Percentiles rank a stretch among this genome's conserved stretches.
Conservation (phyloP, 164 flowering plant genomes). For the Aristolochia contorta region DNA sequence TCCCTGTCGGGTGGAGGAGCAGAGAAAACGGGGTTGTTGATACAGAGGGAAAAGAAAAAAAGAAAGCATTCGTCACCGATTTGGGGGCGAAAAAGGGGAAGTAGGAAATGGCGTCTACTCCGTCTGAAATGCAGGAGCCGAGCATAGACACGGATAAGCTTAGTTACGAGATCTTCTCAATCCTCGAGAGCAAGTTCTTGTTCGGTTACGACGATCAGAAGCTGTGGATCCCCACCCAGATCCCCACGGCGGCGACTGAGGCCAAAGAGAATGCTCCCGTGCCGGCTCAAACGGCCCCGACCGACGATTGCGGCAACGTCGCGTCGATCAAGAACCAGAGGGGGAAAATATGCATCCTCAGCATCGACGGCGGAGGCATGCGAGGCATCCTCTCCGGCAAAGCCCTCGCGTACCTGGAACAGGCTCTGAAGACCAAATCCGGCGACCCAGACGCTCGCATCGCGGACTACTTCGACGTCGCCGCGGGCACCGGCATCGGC, state of each 20-base stretch:
- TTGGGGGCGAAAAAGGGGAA: background rate
- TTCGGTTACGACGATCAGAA: conserved; percentile 73
- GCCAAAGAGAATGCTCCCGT: background rate
- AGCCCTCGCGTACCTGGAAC: conserved; percentile 69
- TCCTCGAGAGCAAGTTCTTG: conserved; percentile 75
- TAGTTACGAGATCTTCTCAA: conserved; percentile 80
- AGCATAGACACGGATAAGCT: conserved; percentile 76
- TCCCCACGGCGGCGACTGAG: conserved; percentile 12
- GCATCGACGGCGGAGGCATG: conserved; percentile 89
- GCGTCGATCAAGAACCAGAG: conserved; percentile 63
- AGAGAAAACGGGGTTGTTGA: background rate
- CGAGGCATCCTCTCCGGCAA: conserved; percentile 69
- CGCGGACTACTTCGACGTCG: conserved; percentile 91
- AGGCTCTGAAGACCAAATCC: conserved; percentile 56
- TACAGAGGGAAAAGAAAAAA: too few species aligned
- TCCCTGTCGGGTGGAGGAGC: background rate
- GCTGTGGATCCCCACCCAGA: conserved; percentile 65
- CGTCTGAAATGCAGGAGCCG: conserved; percentile 50
- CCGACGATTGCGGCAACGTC: conserved; percentile 3
- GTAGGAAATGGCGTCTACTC: conserved; percentile 14
- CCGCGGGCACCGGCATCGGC: conserved; percentile 82
- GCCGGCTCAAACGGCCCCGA: background rate
- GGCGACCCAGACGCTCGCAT: conserved; percentile 72
- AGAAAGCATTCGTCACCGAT: too few species aligned
- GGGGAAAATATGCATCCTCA: conserved; percentile 77